Evolutionary conservation across 2,329 filamentous ascomycete species (phyloP).

Genomic region (Apiospora arundinis): DNA sequence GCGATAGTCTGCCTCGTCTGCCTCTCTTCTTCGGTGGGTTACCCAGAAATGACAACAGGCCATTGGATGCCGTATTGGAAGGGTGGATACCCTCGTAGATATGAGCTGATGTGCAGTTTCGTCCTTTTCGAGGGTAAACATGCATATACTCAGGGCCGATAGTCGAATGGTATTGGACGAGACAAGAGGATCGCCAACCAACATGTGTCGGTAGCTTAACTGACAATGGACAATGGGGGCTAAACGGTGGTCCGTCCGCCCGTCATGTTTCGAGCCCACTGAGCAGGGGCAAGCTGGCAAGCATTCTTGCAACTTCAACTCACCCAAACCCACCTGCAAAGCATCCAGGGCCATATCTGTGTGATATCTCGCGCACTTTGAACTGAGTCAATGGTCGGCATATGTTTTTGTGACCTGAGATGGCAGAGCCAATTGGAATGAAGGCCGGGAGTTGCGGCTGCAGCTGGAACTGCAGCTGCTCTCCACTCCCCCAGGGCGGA

Average conservation of each 20-base stretch:
- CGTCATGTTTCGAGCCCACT: not conserved
- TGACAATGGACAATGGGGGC: not conserved
- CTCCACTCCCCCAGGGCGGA: not conserved
- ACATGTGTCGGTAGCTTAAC: not conserved
- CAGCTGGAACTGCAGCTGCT: not conserved
- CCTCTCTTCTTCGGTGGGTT: not conserved
- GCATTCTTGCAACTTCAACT: not conserved
- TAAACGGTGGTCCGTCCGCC: not conserved
- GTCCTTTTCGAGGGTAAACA: not conserved
- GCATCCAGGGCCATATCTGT: not conserved
- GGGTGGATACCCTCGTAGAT: not conserved
- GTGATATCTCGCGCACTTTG: not conserved
- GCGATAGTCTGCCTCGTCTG: not conserved
- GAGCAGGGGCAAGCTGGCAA: not conserved
- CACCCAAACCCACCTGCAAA: not conserved
- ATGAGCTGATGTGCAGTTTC: not conserved
- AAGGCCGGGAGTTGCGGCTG: not conserved
- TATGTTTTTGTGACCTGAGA: not conserved
- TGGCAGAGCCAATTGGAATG: not conserved
- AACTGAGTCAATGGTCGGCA: not conserved
- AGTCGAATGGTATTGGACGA: conserved; percentile 10
- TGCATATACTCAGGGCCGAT: not conserved
- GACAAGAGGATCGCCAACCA: not conserved
- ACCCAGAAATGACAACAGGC: not conserved
- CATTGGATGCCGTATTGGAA: not conserved